Conservation (phyloP, 2,329 filamentous ascomycete species). For the Aspergillus quadricinctus region DNA sequence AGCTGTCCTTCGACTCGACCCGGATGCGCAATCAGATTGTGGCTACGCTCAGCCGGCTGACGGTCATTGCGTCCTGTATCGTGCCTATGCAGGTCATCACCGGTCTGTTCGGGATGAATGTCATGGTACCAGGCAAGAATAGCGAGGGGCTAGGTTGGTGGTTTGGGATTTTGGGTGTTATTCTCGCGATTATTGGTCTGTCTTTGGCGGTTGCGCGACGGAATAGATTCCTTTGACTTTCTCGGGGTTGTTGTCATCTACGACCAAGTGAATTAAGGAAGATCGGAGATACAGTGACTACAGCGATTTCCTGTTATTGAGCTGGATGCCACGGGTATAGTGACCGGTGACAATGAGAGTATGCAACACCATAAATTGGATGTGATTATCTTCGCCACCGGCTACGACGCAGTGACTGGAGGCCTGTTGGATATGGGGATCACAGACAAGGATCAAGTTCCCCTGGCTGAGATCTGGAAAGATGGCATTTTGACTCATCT, state of each 20-base stretch:
- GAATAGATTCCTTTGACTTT: not conserved
- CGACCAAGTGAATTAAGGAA: not conserved
- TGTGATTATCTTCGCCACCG: too few relatives aligned
- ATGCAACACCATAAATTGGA: too few relatives aligned
- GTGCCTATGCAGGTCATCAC: slow-evolving; percentile 88
- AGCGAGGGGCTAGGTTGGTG: slow-evolving; percentile 39
- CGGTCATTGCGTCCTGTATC: slow-evolving; percentile 80
- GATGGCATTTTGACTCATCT: too few relatives aligned
- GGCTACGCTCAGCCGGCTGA: slow-evolving; percentile 82
- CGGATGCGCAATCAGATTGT: slow-evolving; percentile 81
- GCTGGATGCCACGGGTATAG: too few relatives aligned
- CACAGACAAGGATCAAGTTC: too few relatives aligned
- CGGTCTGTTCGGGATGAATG: slow-evolving; percentile 49
- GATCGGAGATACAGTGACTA: too few relatives aligned
- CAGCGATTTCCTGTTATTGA: too few relatives aligned
- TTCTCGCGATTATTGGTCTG: slow-evolving; percentile 33
- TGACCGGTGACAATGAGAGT: too few relatives aligned
- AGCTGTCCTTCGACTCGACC: slow-evolving; percentile 84
- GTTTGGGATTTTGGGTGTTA: slow-evolving; percentile 44
- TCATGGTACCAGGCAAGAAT: slow-evolving; percentile 41
- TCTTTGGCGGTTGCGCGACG: not conserved
- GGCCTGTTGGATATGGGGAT: too few relatives aligned
- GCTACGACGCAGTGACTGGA: too few relatives aligned
- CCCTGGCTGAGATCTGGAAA: too few relatives aligned
- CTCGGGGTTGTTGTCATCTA: not conserved